These are phyloP conservation scores for Hypoxylon fragiforme DNA, from an alignment of 495 filamentous ascomycete genomes.

Conservation along the genomic window DNA sequence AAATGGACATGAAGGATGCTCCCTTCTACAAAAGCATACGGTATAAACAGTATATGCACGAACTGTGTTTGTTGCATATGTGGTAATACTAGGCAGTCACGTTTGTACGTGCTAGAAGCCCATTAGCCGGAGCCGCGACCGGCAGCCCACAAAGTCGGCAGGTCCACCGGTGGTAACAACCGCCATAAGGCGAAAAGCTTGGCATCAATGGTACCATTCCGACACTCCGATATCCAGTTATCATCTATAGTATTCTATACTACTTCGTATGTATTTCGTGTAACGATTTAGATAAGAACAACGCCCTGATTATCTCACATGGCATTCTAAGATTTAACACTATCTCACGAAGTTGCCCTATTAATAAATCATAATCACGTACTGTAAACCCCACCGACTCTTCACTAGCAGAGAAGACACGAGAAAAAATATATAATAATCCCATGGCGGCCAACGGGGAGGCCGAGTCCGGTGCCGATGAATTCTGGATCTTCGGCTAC, in stretches of 20 bases:
- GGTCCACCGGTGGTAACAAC: conserved; percentile 10
- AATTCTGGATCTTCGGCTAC: conserved; percentile 92
- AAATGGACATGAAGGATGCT: too few species aligned
- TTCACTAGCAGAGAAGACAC: background rate
- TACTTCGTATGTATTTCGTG: background rate
- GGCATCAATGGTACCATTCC: conserved; percentile 30
- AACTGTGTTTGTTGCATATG: background rate
- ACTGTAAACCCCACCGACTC: too few species aligned
- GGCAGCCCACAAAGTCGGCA: conserved; percentile 14
- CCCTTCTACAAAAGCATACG: background rate
- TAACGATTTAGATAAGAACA: background rate
- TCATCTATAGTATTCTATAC: too few species aligned
- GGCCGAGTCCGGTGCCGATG: conserved; percentile 25
- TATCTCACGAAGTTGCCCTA: too few species aligned
- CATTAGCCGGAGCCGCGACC: conserved; percentile 27
- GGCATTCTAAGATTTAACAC: too few species aligned
- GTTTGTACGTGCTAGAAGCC: background rate
- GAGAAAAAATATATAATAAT: background rate
- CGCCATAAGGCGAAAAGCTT: conserved; percentile 30
- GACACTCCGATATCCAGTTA: too few species aligned
- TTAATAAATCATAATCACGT: too few species aligned
- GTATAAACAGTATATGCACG: background rate
- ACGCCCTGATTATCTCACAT: background rate
- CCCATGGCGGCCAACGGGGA: conserved; percentile 29
- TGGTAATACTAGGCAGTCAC: too few species aligned